phyloP scores from a whole-genome alignment of 306 rosid species.

The Amphicarpaea edgeworthii region DNA sequence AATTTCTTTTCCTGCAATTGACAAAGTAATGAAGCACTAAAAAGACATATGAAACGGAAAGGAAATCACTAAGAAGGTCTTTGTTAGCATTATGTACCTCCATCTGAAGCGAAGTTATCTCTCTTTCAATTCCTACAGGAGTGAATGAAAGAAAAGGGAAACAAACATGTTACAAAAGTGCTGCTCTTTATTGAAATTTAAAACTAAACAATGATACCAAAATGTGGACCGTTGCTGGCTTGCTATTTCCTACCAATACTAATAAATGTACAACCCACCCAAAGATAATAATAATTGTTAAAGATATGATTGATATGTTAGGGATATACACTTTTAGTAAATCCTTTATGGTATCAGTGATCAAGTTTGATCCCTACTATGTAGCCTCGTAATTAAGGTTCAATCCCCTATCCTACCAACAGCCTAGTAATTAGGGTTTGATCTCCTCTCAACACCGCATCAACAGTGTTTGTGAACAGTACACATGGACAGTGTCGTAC shows the following conservation, averaged over 20 bases:
- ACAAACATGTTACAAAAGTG: background rate
- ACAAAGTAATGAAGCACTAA: conserved; percentile 35
- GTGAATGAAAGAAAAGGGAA: background rate
- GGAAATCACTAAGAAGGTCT: conserved; percentile 27
- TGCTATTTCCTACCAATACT: conserved; percentile 3
- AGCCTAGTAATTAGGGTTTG: no score
- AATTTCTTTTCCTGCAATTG: conserved; percentile 81
- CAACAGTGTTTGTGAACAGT: no score
- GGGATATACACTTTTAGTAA: no score
- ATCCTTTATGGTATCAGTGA: no score
- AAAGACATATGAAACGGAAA: conserved; percentile 16
- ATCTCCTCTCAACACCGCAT: no score
- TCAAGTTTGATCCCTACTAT: no score
- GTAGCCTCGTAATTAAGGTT: no score
- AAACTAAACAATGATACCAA: conserved; percentile 18
- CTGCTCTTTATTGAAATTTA: background rate
- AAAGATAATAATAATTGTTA: no score
- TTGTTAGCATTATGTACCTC: conserved; percentile 64
- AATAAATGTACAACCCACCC: no score
- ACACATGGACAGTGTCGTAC: no score
- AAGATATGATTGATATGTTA: no score
- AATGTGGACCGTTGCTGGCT: background rate
- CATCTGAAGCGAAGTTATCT: conserved; percentile 88
- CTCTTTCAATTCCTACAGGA: conserved; percentile 84
- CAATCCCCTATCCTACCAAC: no score